These are phyloP conservation scores for Trypanosoma rangeli DNA, from an alignment of 208 protist genomes.

Conservation along the genomic window DNA sequence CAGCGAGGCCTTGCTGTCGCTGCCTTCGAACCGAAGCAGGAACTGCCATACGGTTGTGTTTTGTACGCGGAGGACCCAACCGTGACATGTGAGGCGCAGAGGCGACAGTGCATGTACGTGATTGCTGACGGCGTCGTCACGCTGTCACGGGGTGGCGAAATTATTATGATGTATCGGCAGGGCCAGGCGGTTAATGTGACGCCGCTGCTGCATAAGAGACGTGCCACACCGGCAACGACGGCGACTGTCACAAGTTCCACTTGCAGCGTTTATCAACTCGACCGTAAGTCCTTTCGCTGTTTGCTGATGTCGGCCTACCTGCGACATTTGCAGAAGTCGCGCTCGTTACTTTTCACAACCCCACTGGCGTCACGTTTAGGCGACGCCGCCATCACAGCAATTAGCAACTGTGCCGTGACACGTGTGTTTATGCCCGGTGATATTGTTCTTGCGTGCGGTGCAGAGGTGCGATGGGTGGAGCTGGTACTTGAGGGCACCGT, in stretches of 20 bases:
- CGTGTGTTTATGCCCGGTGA: background rate
- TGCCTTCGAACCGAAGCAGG: background rate
- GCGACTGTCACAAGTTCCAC: constrained; percentile 10
- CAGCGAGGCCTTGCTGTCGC: constrained; percentile 19
- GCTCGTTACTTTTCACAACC: background rate
- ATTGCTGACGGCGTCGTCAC: constrained; percentile 9
- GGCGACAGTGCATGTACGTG: constrained; percentile 10
- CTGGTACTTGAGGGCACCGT: constrained; percentile 9
- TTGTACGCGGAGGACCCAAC: constrained; percentile 1
- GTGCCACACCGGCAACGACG: background rate
- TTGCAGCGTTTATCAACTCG: constrained; percentile 6
- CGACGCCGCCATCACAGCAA: background rate
- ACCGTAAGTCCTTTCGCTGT: constrained; percentile 15
- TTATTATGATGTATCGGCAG: background rate
- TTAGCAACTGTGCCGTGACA: background rate
- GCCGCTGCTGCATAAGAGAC: background rate
- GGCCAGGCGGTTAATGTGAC: constrained; percentile 8
- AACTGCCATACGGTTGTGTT: background rate
- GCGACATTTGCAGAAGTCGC: background rate
- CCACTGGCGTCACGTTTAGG: background rate
- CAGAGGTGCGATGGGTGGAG: background rate
- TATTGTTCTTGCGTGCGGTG: constrained; percentile 4
- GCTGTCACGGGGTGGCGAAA: background rate
- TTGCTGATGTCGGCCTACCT: constrained; percentile 14
- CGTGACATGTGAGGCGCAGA: background rate